phyloP scores from a whole-genome alignment of 345 rosid genomes.

The Physaria fendleri region DNA sequence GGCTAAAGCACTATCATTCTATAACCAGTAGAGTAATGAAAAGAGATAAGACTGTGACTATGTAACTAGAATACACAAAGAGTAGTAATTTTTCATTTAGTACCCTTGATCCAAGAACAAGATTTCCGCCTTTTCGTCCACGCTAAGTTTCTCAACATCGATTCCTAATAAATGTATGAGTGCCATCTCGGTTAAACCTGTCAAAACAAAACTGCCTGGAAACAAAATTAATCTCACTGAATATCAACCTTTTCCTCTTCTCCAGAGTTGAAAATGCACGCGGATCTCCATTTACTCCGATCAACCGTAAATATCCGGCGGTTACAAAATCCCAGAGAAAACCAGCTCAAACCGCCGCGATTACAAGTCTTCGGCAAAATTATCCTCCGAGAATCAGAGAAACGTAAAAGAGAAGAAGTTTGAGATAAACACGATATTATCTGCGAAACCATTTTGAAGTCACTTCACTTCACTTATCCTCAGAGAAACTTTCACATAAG shows the following conservation, averaged over 20 bases:
- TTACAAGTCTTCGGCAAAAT: not conserved
- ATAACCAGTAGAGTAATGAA: too few relatives aligned
- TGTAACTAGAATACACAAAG: not conserved
- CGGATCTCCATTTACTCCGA: conserved; percentile 20
- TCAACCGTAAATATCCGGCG: conserved; percentile 17
- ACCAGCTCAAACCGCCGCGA: conserved; percentile 10
- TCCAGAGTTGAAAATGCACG: conserved; percentile 41
- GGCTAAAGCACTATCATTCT: not conserved
- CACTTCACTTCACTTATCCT: not conserved
- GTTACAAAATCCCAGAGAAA: conserved; percentile 18
- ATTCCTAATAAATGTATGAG: conserved; percentile 59
- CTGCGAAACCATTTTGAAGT: conserved; percentile 36
- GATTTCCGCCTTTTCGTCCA: conserved; percentile 82
- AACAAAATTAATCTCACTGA: conserved; percentile 35
- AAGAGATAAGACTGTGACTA: not conserved
- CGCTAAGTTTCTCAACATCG: conserved; percentile 50
- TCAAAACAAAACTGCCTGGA: conserved; percentile 95
- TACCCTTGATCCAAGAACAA: conserved; percentile 82
- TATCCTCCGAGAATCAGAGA: conserved; percentile 17
- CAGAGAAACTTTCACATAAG: not conserved
- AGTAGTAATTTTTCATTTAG: not conserved
- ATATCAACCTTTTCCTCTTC: conserved; percentile 21
- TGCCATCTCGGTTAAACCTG: conserved; percentile 68
- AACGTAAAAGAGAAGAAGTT: conserved; percentile 30
- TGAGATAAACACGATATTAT: conserved; percentile 34